A percentile compares a stretch with the other conserved stretches of the same genome.
Evolutionary conservation across 768 basidiomycete species (phyloP).

Genomic region (Termitomyces titanicus): DNA sequence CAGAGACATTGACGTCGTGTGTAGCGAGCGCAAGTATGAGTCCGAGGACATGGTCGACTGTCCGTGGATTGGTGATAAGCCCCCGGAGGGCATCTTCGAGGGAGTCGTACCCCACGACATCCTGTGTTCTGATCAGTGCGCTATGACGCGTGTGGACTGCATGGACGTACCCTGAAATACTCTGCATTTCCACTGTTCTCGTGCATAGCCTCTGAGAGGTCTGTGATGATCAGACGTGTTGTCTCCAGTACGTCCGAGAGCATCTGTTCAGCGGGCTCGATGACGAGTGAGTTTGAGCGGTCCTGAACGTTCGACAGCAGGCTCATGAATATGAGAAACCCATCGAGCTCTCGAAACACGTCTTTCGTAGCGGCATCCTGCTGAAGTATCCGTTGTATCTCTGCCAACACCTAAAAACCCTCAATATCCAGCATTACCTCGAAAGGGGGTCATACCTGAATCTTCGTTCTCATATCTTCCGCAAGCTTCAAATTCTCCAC

Average conservation of each 20-base stretch:
- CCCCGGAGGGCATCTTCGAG: constrained; percentile 56
- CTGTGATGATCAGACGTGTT: constrained; percentile 57
- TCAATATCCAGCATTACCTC: not conserved
- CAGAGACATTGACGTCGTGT: constrained; percentile 56
- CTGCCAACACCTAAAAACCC: constrained; percentile 48
- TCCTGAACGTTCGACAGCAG: constrained; percentile 59
- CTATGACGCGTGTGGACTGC: not conserved
- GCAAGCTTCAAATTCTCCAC: constrained; percentile 68
- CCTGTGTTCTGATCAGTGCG: constrained; percentile 26
- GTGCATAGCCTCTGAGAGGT: constrained; percentile 62
- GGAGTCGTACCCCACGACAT: constrained; percentile 60
- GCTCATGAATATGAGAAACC: constrained; percentile 73
- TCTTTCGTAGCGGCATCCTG: constrained; percentile 66
- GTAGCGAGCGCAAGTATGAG: constrained; percentile 66
- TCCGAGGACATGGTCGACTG: constrained; percentile 56
- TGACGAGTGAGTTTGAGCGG: constrained; percentile 24
- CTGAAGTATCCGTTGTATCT: constrained; percentile 65
- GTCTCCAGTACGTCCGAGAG: constrained; percentile 44
- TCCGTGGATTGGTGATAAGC: constrained; percentile 44
- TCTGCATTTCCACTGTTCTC: constrained; percentile 50
- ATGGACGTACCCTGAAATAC: constrained; percentile 61
- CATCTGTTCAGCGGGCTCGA: constrained; percentile 35
- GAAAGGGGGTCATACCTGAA: constrained; percentile 41
- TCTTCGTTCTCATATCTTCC: constrained; percentile 39
- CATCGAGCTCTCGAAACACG: constrained; percentile 79